Evolutionary conservation across 768 basidiomycete genomes (phyloP).

Genomic region (Agaricus bisporus): DNA sequence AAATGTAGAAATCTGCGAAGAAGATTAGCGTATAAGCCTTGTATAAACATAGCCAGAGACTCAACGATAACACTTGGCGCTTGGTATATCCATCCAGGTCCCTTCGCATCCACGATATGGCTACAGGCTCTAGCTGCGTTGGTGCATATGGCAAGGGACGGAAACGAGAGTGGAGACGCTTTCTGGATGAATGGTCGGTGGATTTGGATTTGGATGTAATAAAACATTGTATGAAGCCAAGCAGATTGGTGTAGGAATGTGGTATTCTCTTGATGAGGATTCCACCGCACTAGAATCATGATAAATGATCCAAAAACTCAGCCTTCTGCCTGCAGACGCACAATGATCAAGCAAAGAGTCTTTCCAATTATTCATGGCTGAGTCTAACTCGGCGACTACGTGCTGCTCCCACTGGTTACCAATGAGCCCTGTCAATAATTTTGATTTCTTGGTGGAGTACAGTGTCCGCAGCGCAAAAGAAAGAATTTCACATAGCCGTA

Average conservation of each 20-base stretch:
- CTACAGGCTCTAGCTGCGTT: conserved; percentile 68
- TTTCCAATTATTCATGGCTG: conserved; percentile 55
- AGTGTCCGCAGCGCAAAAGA: conserved; percentile 59
- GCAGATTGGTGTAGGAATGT: conserved; percentile 49
- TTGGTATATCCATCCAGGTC: conserved; percentile 25
- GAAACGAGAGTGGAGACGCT: conserved; percentile 34
- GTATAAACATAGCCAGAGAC: neutral
- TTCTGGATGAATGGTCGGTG: conserved; percentile 64
- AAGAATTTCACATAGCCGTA: conserved; percentile 59
- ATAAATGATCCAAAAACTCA: neutral
- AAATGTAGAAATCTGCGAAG: conserved; percentile 26
- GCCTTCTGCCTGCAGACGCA: conserved; percentile 19
- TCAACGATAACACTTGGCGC: conserved; percentile 27
- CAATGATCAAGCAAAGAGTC: conserved; percentile 52
- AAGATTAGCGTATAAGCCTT: neutral
- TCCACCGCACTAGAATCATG: conserved; percentile 28
- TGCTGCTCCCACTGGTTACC: conserved; percentile 51
- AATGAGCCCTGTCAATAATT: conserved; percentile 30
- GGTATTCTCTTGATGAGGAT: conserved; percentile 25
- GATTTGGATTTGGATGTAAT: conserved; percentile 56
- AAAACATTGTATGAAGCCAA: conserved; percentile 32
- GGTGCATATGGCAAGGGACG: conserved; percentile 63
- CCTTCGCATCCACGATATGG: conserved; percentile 56
- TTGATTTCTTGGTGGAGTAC: conserved; percentile 37
- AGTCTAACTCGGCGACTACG: conserved; percentile 57